These are phyloP conservation scores for Eutypella sp. DNA, from an alignment of 2,329 filamentous ascomycete species.

Conservation along the genomic window DNA sequence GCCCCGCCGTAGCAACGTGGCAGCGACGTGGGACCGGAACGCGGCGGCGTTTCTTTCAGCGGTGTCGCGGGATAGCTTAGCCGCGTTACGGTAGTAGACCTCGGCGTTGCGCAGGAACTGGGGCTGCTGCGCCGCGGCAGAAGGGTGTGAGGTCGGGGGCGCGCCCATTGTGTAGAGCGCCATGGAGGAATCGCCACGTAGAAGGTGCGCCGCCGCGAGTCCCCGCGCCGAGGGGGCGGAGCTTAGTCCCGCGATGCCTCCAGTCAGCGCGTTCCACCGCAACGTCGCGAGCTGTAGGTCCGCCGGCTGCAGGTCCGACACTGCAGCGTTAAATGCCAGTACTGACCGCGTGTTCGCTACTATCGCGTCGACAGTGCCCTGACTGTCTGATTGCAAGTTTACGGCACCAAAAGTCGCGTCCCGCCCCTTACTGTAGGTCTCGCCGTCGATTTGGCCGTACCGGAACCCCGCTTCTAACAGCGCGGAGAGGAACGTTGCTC, in stretches of 20 bases:
- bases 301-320: conserved; percentile 13
- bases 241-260: conserved; percentile 15
- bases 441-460: conserved; percentile 16
- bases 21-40: conserved; percentile 12
- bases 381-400: conserved; percentile 14
- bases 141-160: conserved; percentile 16
- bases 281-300: conserved; percentile 12
- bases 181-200: conserved; percentile 25
- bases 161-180: conserved; percentile 20
- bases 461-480: conserved; percentile 22
- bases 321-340: conserved; percentile 21
- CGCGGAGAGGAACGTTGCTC: conserved; percentile 18
- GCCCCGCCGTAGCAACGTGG: too few relatives aligned
- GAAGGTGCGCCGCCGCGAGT: conserved; percentile 20
- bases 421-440: conserved; percentile 21
- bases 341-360: conserved; percentile 21
- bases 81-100: conserved; percentile 28
- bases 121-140: conserved; percentile 15
- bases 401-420: conserved; percentile 20
- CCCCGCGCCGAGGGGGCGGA: conserved; percentile 17
- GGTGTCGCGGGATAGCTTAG: conserved; percentile 14
- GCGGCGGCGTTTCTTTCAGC: conserved; percentile 13
- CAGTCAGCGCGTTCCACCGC: conserved; percentile 24
- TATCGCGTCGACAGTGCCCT: conserved; percentile 12
- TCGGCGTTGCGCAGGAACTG: conserved; percentile 24